These are phyloP conservation scores for Proliferodiscus dingleyae DNA, from an alignment of 2,329 filamentous ascomycete genomes.

Conservation along the genomic window DNA sequence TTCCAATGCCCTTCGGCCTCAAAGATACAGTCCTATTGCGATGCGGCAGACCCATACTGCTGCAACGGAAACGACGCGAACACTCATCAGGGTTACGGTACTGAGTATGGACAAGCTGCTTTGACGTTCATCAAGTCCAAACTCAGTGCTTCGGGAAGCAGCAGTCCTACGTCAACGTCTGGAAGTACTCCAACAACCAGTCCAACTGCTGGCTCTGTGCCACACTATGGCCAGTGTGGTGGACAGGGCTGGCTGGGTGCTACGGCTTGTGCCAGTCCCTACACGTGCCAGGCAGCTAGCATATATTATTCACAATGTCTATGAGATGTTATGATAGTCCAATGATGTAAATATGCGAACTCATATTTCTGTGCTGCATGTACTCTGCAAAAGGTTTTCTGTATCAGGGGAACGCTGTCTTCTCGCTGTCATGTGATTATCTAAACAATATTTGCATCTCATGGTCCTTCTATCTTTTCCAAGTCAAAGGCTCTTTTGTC, in stretches of 20 bases:
- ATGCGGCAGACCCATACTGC: conserved; percentile 56
- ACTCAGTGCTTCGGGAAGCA: conserved; percentile 27
- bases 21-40: conserved; percentile 57
- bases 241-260: conserved; percentile 16
- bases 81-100: conserved; percentile 54
- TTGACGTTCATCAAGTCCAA: conserved; percentile 52
- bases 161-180: neutral
- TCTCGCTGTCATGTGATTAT: too few species aligned
- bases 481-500: too few species aligned
- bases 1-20: conserved; percentile 48
- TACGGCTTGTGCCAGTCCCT: conserved; percentile 13
- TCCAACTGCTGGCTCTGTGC: neutral
- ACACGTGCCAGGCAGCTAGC: conserved; percentile 16
- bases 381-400: too few species aligned
- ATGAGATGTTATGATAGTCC: too few species aligned
- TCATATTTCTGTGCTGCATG: too few species aligned
- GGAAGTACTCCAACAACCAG: neutral
- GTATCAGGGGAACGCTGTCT: too few species aligned
- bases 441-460: too few species aligned
- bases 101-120: conserved; percentile 51
- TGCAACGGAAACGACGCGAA: conserved; percentile 51
- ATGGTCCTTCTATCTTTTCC: too few species aligned
- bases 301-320: conserved; percentile 13
- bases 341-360: too few species aligned
- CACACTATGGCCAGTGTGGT: conserved; percentile 22